Evolutionary conservation across 495 filamentous ascomycete genomes (phyloP).

Genomic region (Tricharina praecox): DNA sequence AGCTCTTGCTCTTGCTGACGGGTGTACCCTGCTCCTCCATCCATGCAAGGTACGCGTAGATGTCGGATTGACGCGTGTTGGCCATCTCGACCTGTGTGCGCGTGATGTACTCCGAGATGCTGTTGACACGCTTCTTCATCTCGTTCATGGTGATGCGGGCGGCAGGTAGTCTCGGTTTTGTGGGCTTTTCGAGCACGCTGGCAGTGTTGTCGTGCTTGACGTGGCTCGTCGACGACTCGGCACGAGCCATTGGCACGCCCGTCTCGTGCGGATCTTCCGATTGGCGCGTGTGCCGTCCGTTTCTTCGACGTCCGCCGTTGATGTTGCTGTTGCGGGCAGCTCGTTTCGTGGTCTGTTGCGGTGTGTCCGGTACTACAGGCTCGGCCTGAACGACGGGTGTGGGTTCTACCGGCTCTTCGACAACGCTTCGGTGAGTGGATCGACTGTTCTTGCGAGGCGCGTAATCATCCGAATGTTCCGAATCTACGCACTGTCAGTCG

Average conservation of each 20-base stretch:
- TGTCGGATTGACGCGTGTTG: slow-evolving; percentile 23
- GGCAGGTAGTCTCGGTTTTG: slow-evolving; percentile 25
- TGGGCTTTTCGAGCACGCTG: slow-evolving; percentile 25
- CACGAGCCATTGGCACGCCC: slow-evolving; percentile 28
- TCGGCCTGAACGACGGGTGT: slow-evolving; percentile 12
- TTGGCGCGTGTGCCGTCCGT: slow-evolving; percentile 24
- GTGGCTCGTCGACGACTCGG: slow-evolving; percentile 19
- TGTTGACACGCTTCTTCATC: slow-evolving; percentile 70
- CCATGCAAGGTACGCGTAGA: slow-evolving; percentile 26
- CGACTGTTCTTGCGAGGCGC: slow-evolving; percentile 18
- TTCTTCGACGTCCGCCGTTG: slow-evolving; percentile 24
- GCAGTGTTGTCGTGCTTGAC: slow-evolving; percentile 20
- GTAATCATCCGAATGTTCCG: slow-evolving; percentile 27
- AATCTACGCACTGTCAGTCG: too few species aligned
- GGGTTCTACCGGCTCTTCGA: slow-evolving; percentile 14
- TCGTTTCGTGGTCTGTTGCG: slow-evolving; percentile 22
- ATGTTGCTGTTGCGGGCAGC: slow-evolving; percentile 32
- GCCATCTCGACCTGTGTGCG: slow-evolving; percentile 83
- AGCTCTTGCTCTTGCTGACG: slow-evolving; percentile 19
- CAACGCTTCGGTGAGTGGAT: slow-evolving; percentile 15
- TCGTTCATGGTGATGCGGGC: slow-evolving; percentile 69
- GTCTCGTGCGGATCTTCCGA: slow-evolving; percentile 29
- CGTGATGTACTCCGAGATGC: slow-evolving; percentile 77
- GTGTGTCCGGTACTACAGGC: slow-evolving; percentile 18
- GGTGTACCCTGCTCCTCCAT: slow-evolving; percentile 26